phyloP scores from a whole-genome alignment of 345 rosid species.

The Geranium brycei region DNA sequence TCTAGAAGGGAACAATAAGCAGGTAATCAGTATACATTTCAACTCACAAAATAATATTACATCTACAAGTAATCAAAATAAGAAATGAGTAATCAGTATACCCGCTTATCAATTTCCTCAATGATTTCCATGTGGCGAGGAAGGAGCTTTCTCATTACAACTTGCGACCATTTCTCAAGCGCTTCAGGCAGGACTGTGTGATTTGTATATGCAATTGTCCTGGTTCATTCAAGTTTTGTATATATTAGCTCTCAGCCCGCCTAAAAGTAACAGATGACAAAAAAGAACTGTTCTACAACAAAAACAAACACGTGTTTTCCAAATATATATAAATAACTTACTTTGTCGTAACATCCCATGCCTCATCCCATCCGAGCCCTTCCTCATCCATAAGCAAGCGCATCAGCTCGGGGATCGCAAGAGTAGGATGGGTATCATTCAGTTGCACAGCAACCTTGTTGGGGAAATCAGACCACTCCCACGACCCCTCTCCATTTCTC shows the following conservation, averaged over 20 bases:
- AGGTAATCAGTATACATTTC: conserved; percentile 1
- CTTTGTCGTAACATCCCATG: conserved; percentile 86
- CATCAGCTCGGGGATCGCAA: conserved; percentile 96
- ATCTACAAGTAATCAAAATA: conserved; percentile 5
- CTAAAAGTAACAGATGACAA: background rate
- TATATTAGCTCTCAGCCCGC: conserved; percentile 8
- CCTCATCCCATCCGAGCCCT: conserved; percentile 97
- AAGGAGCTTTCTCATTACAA: conserved; percentile 90
- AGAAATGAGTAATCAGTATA: conserved; percentile 16
- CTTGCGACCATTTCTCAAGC: conserved; percentile 90
- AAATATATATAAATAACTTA: conserved; percentile 12
- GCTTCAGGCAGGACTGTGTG: conserved; percentile 99
- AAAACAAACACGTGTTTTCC: background rate
- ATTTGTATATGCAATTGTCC: conserved; percentile 91
- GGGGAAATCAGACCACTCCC: conserved; percentile 87
- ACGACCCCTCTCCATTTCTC: conserved; percentile 31
- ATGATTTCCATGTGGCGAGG: conserved; percentile 99
- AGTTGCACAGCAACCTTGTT: conserved; percentile 82
- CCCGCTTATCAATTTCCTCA: conserved; percentile 86
- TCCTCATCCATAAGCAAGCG: conserved; percentile 75
- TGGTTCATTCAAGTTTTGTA: conserved; percentile 22
- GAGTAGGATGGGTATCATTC: conserved; percentile 98
- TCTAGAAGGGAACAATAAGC: conserved; percentile 4
- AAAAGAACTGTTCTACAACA: background rate
- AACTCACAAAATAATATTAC: conserved; percentile 4